Evolutionary conservation across 805 yeast genomes (phyloP), one percentile per base, ranked within the genome.

Genomic region (Crinitomyces ghanaensis): DNA sequence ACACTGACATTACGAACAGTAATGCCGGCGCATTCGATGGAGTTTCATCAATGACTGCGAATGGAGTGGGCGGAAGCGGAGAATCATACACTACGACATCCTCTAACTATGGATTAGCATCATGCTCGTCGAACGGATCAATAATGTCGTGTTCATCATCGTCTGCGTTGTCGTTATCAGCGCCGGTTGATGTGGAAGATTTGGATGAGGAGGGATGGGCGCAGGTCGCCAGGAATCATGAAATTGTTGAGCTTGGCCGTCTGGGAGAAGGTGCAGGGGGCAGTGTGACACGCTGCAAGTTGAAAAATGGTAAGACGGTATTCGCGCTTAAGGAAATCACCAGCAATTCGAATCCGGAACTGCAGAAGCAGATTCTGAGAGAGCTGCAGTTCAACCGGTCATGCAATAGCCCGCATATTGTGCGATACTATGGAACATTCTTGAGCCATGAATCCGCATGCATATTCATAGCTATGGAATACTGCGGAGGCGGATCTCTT

Each of bases 211-310:
- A 70, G 11, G 84, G 76, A 33, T 86, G 96, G 95, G 68, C 72
- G 42, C 45, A 55, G 3, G 60, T 76, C 2, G 74, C 79, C 9
- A 65, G 70, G 34, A 54, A 62, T 19, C 70, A 72, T 31, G 69
- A 73, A 28, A 81, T 91, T 23, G 61, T 70, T 5, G 84, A 82
- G 35, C 42, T 86, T 24, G 75, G 74, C 14, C 66, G 72, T 19
- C 56, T 88, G 15, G 98, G 98, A 13, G 97, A 91, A 60, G 98
- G 98, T 12, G 77, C 83, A 22, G 94, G 95, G 11, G 98, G 97
- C 1, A 68, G 82, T 7, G 98, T 88, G 7, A 68, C 77, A 14
- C 77, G 83, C 51, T 88, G 97, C 55, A 61, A 62, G 37, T 61
- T 88, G 33, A 62, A 60, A 36, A 49, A 67, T 27, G 77, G 80